Base-by-base conservation (phyloP, 1,284 basidiomycete genomes). In the Ceratobasidium sp. region DNA sequence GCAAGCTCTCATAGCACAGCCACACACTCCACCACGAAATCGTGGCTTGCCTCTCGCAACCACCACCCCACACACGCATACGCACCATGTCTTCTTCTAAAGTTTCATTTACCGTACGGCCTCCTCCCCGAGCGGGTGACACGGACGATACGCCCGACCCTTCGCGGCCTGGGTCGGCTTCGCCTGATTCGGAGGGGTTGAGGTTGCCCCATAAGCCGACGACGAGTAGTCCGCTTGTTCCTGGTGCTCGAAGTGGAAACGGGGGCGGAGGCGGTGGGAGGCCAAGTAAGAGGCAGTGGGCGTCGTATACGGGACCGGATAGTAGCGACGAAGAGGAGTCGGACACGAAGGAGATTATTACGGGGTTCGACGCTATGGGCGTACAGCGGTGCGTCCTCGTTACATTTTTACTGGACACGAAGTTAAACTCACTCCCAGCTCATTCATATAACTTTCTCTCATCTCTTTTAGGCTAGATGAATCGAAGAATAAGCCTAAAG, bases 71-170 rank as follows among this genome's bases (percentile, higher is more conserved):
- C n/a, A n/a, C n/a, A n/a, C n/a, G n/a, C 24, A 22, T 14, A 22
- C 22, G 29, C 53, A 17, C 29, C 54, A 71, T 71, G n/a, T 76
- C 81, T 2, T 76, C 81, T 2, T 82, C 85, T 75, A 88, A 89
- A 78, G 86, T 93, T 45, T 93, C 92, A 0, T 93, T 94, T 80
- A 93, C 90, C 0, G 85, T 94, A 64, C 88, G 91, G 59, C 85
- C 91, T 29, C 92, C 92, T 33, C 67, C 67, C 31, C 67, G 41
- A 1, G 88, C 88, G 0, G 89, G 91, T 0, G 80, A 86, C 0
- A 91, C 91, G 45, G 85, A 85, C 14, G 85, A 85, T 14, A 92
- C 91, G 0, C 87, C 89, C 41, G 89, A 87, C 4, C 83, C 86
- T 87, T 2, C 89, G 89, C 14, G 83, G 86, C 0, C 80, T 92